Percentiles rank a stretch among this genome's conserved stretches.
phyloP scores from a whole-genome alignment of 2,329 filamentous ascomycete species.

The Fusarium veterinarium region DNA sequence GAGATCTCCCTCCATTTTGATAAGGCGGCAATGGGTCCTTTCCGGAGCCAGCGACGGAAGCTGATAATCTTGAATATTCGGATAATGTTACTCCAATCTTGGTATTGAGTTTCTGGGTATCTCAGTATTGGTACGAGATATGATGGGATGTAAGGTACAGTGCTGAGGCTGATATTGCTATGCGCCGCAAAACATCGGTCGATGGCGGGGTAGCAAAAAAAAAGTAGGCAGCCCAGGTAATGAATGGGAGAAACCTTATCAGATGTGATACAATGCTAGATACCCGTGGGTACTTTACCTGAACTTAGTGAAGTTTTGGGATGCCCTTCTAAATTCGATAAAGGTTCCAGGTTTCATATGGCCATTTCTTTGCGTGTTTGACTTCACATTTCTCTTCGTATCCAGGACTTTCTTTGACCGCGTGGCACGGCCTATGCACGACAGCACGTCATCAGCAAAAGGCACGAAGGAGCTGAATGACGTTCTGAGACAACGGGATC shows the following conservation, averaged over 20 bases:
- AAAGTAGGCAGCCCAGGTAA: background rate
- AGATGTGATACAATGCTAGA: background rate
- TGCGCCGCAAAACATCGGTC: background rate
- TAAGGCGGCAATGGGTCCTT: background rate
- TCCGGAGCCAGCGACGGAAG: background rate
- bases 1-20: conserved; percentile 42
- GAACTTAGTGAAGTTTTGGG: background rate
- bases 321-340: background rate
- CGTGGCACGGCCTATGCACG: background rate
- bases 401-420: background rate
- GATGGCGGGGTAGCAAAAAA: conserved; percentile 26
- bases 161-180: conserved; percentile 9
- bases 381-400: background rate
- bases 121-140: background rate
- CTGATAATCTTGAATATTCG: background rate
- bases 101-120: background rate
- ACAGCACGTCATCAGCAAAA: conserved; percentile 26
- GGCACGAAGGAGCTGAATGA: background rate
- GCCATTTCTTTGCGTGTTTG: too few relatives aligned
- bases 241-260: background rate
- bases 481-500: conserved; percentile 8
- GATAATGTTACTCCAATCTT: background rate
- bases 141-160: background rate
- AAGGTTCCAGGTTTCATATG: background rate
- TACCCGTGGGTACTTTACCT: background rate